Base-by-base conservation (phyloP, 2,329 filamentous ascomycete species). In the Phaeosphaeriaceae sp. region DNA sequence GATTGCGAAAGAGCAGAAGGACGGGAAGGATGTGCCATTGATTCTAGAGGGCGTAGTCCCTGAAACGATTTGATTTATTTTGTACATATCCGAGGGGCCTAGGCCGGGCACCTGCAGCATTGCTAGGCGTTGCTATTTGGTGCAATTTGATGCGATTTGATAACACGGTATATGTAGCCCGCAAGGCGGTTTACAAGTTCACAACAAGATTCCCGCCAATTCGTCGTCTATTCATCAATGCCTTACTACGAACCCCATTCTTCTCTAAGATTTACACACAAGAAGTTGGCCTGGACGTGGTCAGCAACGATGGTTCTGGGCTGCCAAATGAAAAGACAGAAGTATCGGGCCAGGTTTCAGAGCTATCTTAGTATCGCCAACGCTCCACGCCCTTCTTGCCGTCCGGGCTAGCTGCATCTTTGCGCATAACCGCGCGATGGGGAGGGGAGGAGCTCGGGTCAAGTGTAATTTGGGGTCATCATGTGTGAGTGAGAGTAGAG, bases 401-500 rank as follows among this genome's bases (percentile, higher is more conserved):
- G 20, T 40, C 15, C 19, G 21, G 48, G 41, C 7, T 44, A 21
- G 6, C 41, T 10, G 41, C 41, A 44, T 3, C 3, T 13, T 11
- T 36, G 48, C 27, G 31, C n/a, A 19, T 31, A 49, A 25, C 42
- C 42, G n/a, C 17, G 20, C 3, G 41, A 44, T 19, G 40, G 40
- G 5, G n/a, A 7, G 33, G 22, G 51, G 13, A 27, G 44, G 51
- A 13, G 46, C 17, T 54, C 52, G 52, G 52, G 33, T 54, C 52
- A 54, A 54, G 52, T 54, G 52, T 54, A 54, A 48, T 54, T 52
- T 31, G 44, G 33, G 51, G 17, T 53, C 51, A 53, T 53, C 51
- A 48, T 53, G 27, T 21, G 51, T 17, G 22, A 4, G 9, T 31
- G 24, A 4, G 10, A 20, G n/a, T 3, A 21, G 20, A n/a, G 42